Evolutionary conservation across 2,329 filamentous ascomycete genomes (phyloP).

Genomic region (Trichoderma semiorbis): DNA sequence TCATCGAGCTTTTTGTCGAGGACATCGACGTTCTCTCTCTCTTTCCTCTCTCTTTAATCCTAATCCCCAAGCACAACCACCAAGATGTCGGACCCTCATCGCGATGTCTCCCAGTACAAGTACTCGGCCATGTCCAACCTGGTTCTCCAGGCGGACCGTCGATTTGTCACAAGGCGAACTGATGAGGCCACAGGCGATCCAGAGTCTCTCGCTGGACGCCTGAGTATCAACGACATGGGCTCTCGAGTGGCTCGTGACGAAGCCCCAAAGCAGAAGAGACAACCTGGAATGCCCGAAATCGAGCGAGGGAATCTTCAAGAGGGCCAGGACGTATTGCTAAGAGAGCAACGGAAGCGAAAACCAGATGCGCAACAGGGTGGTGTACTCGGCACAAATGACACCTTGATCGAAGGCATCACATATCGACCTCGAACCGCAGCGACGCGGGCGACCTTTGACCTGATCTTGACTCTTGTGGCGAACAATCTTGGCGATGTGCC

Average conservation of each 20-base stretch:
- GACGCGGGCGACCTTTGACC: constrained; percentile 88
- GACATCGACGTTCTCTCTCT: constrained; percentile 34
- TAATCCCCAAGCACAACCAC: constrained; percentile 15
- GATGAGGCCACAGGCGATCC: constrained; percentile 97
- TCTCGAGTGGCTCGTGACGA: constrained; percentile 74
- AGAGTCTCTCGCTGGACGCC: constrained; percentile 90
- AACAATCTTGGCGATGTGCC: constrained; percentile 88
- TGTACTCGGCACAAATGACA: constrained; percentile 78
- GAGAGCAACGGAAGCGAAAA: constrained; percentile 84
- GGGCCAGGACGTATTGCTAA: constrained; percentile 76
- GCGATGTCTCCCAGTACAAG: constrained; percentile 94
- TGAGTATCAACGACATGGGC: constrained; percentile 95
- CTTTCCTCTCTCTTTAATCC: constrained; percentile 24
- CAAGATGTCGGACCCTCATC: constrained; percentile 70
- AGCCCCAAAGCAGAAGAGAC: constrained; percentile 78
- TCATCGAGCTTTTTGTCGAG: constrained; percentile 38
- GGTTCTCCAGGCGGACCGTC: constrained; percentile 98
- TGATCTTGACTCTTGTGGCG: constrained; percentile 88
- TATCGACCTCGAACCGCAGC: constrained; percentile 90
- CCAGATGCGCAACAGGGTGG: constrained; percentile 67
- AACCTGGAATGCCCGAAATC: constrained; percentile 62
- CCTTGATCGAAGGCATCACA: constrained; percentile 83
- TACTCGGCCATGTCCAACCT: constrained; percentile 99
- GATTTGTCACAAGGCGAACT: constrained; percentile 86
- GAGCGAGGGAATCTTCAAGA: constrained; percentile 74